Evolutionary conservation across 2,329 filamentous ascomycete genomes (phyloP), one percentile per base, ranked within the genome.

Genomic region (Aureobasidium sp.): DNA sequence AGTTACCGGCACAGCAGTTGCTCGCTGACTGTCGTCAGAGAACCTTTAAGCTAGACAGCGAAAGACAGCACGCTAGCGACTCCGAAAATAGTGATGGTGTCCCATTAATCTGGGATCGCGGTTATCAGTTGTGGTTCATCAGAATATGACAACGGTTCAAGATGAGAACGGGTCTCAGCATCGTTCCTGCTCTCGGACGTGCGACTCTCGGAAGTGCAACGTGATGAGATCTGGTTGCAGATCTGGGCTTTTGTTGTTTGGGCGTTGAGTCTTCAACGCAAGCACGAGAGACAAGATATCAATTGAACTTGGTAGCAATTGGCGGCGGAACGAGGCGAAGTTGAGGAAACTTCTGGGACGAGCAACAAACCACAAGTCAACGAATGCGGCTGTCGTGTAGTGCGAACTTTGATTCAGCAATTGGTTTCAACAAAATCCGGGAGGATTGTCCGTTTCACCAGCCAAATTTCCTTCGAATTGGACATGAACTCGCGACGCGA

Each of bases 121-220:
- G 10, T 14, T 19, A 49, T 29, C 32, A 34, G 27, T 38, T 29
- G 34, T 39, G 45, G 45, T 49, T 49, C 45, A 30, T 10, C 24
- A 49, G 12, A 49, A 34, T 39, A 39, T 39, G 45, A 39, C 34
- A 49, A 49, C 45, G 45, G 45, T 49, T 38, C 45, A 17, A 49
- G 32, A 19, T 16, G 34, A 39, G n/a, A 22, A 49, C 34, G 45
- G 45, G 45, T 49, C 35, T 38, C 45, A 39, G 45, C 24, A 38
- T 14, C 45, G 45, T 30, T 49, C 22, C 45, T 21, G 45, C 24
- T 37, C 44, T 48, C n/a, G 44, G 21, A 37, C 44, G 32, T 35
- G 44, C 22, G 32, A 37, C 41, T 32, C 11, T 34, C 41, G 17
- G 41, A 22, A 32, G 14, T 34, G 29, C 41, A 32, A 45, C 41